Base-by-base conservation (phyloP, 2,329 filamentous ascomycete species). In the Ciborinia camelliae region DNA sequence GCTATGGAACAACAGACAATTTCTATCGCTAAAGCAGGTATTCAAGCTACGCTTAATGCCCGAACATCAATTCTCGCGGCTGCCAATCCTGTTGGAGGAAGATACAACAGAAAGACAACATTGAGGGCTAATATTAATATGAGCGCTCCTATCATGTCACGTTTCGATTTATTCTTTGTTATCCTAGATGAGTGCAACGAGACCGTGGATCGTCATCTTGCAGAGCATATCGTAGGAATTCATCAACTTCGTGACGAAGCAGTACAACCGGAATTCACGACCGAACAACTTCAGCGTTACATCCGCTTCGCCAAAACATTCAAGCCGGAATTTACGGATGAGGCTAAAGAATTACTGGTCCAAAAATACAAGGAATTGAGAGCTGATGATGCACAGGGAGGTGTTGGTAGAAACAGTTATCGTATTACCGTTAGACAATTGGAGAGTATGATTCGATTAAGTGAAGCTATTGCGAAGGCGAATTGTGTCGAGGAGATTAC, bases 1-100 rank as follows among this genome's bases (percentile, higher is more conserved):
- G 95, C 95, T 66, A 99, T 99, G 95, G 95, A 99, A 85, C 95
- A 99, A 81, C 95, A 99, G 79, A 99, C 95, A 6, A 99, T 99
- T 70, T 97, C 92, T 10, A 99, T 99, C 73, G 94, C 95, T 66
- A 99, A 99, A 79, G 95, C 95, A 6, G 95, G 95, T 73, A 99
- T 99, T 66, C 95, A 99, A 76, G 96, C 95, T 4, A 99, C 95
- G 0, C 85, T 99, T 53, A 99, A 99, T 75, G 95, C 95, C 2
- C 87, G 95, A 63, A 97, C 95, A 0, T 95, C 90, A 54, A 98
- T 99, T 73, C 88, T 99, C 20, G 95, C 95, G 0, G 95, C 95
- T 8, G 95, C 95, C 37, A 99, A 99, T 77, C 95, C 95, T 0
- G 92, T 99, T 5, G 92, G 92, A 35, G 95, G 95, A 15, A 87